Evolutionary conservation across 495 filamentous ascomycete genomes (phyloP).

Genomic region (Hyaloscypha hepaticicola): DNA sequence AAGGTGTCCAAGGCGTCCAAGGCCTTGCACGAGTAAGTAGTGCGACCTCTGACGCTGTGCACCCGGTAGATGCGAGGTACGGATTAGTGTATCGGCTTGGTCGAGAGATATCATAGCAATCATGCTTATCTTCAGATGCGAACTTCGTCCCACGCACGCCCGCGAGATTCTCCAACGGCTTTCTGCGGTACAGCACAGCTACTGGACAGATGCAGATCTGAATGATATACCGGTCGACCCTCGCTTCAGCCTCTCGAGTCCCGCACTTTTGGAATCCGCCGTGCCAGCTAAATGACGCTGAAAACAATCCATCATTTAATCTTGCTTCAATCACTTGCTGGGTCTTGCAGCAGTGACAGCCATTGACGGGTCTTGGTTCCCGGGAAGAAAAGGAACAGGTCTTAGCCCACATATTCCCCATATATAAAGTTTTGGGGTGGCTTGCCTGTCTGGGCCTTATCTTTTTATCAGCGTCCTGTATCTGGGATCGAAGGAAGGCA

Average conservation of each 20-base stretch:
- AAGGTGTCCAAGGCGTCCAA: not conserved
- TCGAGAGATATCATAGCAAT: slow-evolving; percentile 13
- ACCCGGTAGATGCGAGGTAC: slow-evolving; percentile 26
- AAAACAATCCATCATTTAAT: slow-evolving; percentile 24
- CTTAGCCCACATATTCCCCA: not conserved
- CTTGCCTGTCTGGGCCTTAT: not conserved
- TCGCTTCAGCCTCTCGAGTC: not conserved
- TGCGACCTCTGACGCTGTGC: slow-evolving; percentile 7
- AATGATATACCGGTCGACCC: slow-evolving; percentile 4
- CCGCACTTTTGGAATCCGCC: not conserved
- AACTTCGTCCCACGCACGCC: slow-evolving; percentile 1
- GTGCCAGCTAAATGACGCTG: slow-evolving; percentile 30
- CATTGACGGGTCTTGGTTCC: slow-evolving; percentile 19
- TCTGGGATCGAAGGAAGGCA: slow-evolving; percentile 3
- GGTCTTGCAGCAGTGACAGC: slow-evolving; percentile 26
- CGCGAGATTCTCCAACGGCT: not conserved
- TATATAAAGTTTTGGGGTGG: slow-evolving; percentile 7
- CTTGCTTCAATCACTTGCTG: slow-evolving; percentile 31
- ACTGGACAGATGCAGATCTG: slow-evolving; percentile 6
- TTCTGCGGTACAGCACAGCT: slow-evolving; percentile 3
- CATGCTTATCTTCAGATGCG: slow-evolving; percentile 16
- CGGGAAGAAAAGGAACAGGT: not conserved
- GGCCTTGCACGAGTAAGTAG: not conserved
- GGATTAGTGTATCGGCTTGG: slow-evolving; percentile 12
- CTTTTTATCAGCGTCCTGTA: slow-evolving; percentile 4